These are phyloP conservation scores for Cutaneotrichosporon curvatum DNA, from an alignment of 1,284 basidiomycete species.

Conservation along the genomic window DNA sequence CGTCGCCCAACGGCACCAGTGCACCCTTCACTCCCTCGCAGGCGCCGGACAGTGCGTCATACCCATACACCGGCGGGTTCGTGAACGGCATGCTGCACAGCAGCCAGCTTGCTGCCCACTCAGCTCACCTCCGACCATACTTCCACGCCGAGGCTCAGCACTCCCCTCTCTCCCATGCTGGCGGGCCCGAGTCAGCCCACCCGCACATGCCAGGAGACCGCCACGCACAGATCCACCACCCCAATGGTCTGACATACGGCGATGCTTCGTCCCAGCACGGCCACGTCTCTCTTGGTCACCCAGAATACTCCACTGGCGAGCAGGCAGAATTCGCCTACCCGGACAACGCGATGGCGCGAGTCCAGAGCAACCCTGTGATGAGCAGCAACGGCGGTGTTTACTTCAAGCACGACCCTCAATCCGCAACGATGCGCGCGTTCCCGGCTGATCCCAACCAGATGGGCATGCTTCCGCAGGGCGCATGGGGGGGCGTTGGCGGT, in stretches of 20 bases:
- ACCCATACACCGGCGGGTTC: conserved; percentile 27
- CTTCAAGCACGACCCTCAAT: conserved; percentile 12
- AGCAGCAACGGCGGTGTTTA: conserved; percentile 10
- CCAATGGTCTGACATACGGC: conserved; percentile 3
- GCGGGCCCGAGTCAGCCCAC: conserved; percentile 1
- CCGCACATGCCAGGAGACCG: conserved; percentile 3
- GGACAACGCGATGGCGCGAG: conserved; percentile 14
- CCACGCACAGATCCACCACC: conserved; percentile 1
- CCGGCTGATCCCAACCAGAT: conserved; percentile 4
- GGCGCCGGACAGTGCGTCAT: conserved; percentile 37
- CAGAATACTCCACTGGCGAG: conserved; percentile 2
- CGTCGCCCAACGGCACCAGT: conserved; percentile 8
- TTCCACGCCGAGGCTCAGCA: conserved; percentile 13
- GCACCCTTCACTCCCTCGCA: conserved; percentile 35
- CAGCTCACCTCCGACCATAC: conserved; percentile 9
- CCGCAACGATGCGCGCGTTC: conserved; percentile 5
- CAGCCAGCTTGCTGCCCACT: conserved; percentile 9
- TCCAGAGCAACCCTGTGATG: conserved; percentile 13
- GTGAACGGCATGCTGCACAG: conserved; percentile 15
- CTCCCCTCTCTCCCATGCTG: neutral
- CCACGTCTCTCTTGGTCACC: conserved; percentile 3
- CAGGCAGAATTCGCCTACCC: conserved; percentile 15
- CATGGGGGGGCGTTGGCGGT: conserved; percentile 18
- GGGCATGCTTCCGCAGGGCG: conserved; percentile 1
- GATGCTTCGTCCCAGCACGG: conserved; percentile 3